These are phyloP conservation scores for Boechera retrofracta DNA, from an alignment of 345 rosid genomes.

Conservation along the genomic window DNA sequence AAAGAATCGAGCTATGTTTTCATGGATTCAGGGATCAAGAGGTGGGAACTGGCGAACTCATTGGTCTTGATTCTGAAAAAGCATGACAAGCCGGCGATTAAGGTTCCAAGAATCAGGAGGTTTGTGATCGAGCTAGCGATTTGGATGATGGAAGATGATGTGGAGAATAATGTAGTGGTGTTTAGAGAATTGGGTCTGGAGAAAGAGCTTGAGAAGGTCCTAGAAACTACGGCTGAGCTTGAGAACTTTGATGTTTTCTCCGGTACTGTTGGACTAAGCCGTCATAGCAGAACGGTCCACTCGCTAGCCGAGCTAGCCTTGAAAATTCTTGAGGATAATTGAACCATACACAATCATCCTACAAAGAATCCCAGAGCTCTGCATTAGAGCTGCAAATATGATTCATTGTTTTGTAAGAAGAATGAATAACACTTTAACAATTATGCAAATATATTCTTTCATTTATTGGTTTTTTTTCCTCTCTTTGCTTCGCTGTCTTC, in stretches of 20 bases:
- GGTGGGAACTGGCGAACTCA: constrained; percentile 56
- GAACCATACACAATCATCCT: constrained; percentile 46
- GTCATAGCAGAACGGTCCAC: constrained; percentile 72
- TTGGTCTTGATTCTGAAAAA: constrained; percentile 66
- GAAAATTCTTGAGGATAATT: constrained; percentile 48
- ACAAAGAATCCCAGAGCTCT: constrained; percentile 1
- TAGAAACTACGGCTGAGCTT: constrained; percentile 81
- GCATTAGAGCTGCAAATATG: constrained; percentile 29
- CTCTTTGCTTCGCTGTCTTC: not conserved
- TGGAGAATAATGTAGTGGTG: constrained; percentile 48
- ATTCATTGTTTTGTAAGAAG: constrained; percentile 33
- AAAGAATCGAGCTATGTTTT: constrained; percentile 62
- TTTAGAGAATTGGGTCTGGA: constrained; percentile 64
- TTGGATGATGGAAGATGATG: constrained; percentile 80
- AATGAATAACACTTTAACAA: constrained; percentile 29
- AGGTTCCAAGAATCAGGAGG: constrained; percentile 89
- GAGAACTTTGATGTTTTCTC: constrained; percentile 90
- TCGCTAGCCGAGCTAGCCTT: constrained; percentile 73
- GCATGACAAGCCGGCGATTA: constrained; percentile 64
- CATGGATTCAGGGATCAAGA: constrained; percentile 55
- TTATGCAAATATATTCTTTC: constrained; percentile 26
- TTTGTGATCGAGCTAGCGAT: constrained; percentile 81
- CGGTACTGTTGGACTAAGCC: constrained; percentile 72
- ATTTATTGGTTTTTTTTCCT: constrained; percentile 7
- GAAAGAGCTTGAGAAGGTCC: constrained; percentile 61